Evolutionary conservation across 2,329 filamentous ascomycete genomes (phyloP).

Genomic region (Thielaviopsis musarum): DNA sequence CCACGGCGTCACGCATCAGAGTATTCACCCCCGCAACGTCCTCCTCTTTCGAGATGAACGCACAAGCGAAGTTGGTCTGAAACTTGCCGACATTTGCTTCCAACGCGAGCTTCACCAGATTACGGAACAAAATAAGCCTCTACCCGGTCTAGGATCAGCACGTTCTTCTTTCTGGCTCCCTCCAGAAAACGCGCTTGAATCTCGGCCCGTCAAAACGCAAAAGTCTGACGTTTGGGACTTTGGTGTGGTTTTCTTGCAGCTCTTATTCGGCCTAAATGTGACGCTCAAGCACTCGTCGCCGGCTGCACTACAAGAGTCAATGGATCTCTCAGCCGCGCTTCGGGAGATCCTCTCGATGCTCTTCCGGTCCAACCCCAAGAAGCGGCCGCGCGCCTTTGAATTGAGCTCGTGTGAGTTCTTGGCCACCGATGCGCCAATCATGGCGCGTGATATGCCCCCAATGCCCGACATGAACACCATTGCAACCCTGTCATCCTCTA

Average conservation of each 20-base stretch:
- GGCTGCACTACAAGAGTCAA: constrained; percentile 49
- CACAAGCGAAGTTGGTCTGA: constrained; percentile 53
- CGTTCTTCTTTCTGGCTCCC: constrained; percentile 72
- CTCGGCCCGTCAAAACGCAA: constrained; percentile 45
- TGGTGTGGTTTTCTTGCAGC: constrained; percentile 79
- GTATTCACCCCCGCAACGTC: constrained; percentile 65
- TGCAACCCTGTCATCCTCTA: constrained; percentile 20
- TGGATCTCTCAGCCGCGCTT: constrained; percentile 57
- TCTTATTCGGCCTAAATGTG: constrained; percentile 75
- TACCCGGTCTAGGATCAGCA: constrained; percentile 39
- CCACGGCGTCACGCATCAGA: constrained; percentile 67
- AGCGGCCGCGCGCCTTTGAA: constrained; percentile 68
- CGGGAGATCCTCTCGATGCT: constrained; percentile 69
- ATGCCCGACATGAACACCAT: constrained; percentile 13
- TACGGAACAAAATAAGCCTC: constrained; percentile 32
- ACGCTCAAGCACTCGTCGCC: constrained; percentile 66
- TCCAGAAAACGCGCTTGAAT: constrained; percentile 52
- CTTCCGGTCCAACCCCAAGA: constrained; percentile 72
- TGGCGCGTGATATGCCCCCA: constrained; percentile 29
- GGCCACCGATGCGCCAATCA: constrained; percentile 44
- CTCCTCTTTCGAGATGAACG: constrained; percentile 50
- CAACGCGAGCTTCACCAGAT: constrained; percentile 51
- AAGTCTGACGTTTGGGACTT: constrained; percentile 95
- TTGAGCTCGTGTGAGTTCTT: constrained; percentile 48
- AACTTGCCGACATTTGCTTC: constrained; percentile 58